A percentile compares a stretch with the other conserved stretches of the same genome.
These are phyloP conservation scores for Neopestalotiopsis rosae DNA, from an alignment of 2,329 filamentous ascomycete species.

Conservation along the genomic window DNA sequence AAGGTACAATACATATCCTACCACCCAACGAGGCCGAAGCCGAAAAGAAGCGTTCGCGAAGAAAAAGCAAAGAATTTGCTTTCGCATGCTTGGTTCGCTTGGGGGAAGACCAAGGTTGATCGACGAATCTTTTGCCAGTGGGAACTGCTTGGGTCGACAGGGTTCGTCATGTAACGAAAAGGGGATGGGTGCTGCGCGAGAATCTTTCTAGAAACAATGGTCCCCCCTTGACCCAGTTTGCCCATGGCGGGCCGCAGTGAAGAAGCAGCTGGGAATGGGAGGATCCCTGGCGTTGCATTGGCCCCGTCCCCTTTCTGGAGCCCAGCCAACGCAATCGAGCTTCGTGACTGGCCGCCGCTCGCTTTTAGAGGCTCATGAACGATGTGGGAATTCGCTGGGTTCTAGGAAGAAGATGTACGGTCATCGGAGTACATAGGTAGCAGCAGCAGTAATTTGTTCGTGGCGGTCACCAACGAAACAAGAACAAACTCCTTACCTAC, in stretches of 20 bases:
- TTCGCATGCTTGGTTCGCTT: neutral
- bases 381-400: neutral
- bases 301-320: constrained; percentile 1
- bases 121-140: neutral
- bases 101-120: neutral
- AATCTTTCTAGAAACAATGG: constrained; percentile 17
- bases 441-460: neutral
- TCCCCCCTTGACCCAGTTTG: constrained; percentile 3
- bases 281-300: neutral
- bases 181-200: constrained; percentile 13
- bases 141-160: neutral
- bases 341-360: neutral
- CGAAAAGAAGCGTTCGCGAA: constrained; percentile 2
- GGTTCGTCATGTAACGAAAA: constrained; percentile 8
- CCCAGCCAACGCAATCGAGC: neutral
- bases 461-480: neutral
- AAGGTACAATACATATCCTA: too few species aligned
- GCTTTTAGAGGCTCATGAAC: neutral
- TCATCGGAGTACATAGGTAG: too few species aligned
- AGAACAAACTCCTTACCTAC: neutral
- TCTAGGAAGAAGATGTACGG: neutral
- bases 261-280: neutral
- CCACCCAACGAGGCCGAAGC: too few species aligned
- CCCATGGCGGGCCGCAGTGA: constrained; percentile 11
- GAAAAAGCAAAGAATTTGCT: neutral